Base-by-base conservation (phyloP, 140 eudicot species). In the Senecio squalidus region DNA sequence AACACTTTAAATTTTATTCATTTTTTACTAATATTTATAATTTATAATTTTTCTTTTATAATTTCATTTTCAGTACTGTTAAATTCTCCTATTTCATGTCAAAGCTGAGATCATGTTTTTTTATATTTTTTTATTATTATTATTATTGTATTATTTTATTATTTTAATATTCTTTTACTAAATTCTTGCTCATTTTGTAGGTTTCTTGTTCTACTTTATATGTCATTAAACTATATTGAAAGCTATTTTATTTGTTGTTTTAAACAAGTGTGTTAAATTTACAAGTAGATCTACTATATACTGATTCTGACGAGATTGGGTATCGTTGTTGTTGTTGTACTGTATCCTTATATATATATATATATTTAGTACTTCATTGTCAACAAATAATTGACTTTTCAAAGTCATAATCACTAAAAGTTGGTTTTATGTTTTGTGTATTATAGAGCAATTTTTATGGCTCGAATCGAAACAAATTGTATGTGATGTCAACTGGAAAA, bases 271-370 rank as follows among this genome's bases (percentile, higher is more conserved):
- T 54, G 65, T 55, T 72, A 25, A 27, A 34, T 18, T 5, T 64
- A 3, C 44, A 38, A 55, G 55, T 49, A 72, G 77, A 64, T 72
- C 77, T 57, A 62, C 62, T 46, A 56, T 56, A n/a, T n/a, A n/a
- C n/a, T n/a, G n/a, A n/a, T n/a, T n/a, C n/a, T n/a, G n/a, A n/a
- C n/a, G n/a, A n/a, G n/a, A n/a, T n/a, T n/a, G n/a, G n/a, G n/a
- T n/a, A n/a, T n/a, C n/a, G n/a, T n/a, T n/a, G n/a, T n/a, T n/a
- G n/a, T n/a, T n/a, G n/a, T n/a, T n/a, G n/a, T n/a, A n/a, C n/a
- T n/a, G n/a, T n/a, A n/a, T n/a, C n/a, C n/a, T n/a, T 30, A 15
- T 63, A 38, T 64, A 9, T 2, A 0, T 36, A 9, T 41, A 24
- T 59, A 44, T 1, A 27, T 70, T 52, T 29, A 47, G 21, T 52